Evolutionary conservation across 805 yeast species (phyloP), one percentile per base, ranked within the genome.

Genomic region (Suhomyces sp.): DNA sequence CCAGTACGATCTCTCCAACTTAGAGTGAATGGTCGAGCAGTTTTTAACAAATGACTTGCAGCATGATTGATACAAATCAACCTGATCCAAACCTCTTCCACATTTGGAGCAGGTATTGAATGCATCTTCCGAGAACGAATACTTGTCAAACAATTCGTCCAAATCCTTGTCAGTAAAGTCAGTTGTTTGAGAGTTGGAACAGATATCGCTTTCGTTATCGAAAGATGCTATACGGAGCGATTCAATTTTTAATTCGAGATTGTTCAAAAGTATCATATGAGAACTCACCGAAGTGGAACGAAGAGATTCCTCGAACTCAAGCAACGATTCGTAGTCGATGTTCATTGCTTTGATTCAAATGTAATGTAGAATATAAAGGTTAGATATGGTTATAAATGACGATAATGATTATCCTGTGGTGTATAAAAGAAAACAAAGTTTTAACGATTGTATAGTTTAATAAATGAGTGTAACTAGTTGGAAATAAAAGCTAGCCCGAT

Each of bases 1-100:
- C 82, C 82, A 79, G 58, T 67, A 80, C 4, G 72, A 66, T 19
- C 64, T 58, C 48, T 79, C 82, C 17, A 74, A 57, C 40, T 48
- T 51, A n/a, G 67, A 60, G 45, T 50, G 53, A 9, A 62, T 48
- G 24, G 48, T 47, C 2, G 61, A 51, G 24, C 60, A 57, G 48
- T 50, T 46, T 13, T 54, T 53, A n/a, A 69, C 58, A 51, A 49
- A 68, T 9, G 55, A 44, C 35, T 59, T 53, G 51, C 75, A 71
- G 46, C 75, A 71, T 2, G 57, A 35, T 33, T 59, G 57, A 50
- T 60, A 60, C 12, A 44, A 29, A 8, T 26, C 45, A 6, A 44
- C 51, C 40, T 46, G 52, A 19, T 48, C 50, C 7, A 70, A 58
- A 3, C 63, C 54, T 9, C 58, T 50, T 0, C 74, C 73, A 53